A percentile compares a stretch with the other conserved stretches of the same genome.
phyloP scores from a whole-genome alignment of 2,329 filamentous ascomycete species.

The Penicillium occitanis region DNA sequence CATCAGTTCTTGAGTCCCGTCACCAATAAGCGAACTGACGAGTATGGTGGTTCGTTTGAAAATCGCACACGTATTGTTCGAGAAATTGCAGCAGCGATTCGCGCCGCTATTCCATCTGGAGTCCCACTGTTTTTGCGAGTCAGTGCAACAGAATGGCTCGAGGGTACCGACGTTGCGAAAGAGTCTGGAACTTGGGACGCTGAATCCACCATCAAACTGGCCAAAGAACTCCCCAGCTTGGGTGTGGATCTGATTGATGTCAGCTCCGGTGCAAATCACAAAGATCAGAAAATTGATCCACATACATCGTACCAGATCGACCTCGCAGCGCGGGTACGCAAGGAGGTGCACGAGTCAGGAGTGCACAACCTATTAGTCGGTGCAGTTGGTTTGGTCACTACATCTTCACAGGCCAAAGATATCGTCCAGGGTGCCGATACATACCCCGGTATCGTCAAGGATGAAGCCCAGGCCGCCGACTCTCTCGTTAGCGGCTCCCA shows the following conservation, averaged over 20 bases:
- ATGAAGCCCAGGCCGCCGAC: conserved; percentile 30
- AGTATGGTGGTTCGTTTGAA: conserved; percentile 52
- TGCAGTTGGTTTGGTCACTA: conserved; percentile 55
- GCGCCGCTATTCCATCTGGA: conserved; percentile 59
- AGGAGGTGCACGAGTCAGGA: conserved; percentile 39
- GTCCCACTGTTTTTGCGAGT: conserved; percentile 73
- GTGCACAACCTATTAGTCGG: conserved; percentile 47
- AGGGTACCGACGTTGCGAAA: conserved; percentile 41
- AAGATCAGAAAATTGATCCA: conserved; percentile 45
- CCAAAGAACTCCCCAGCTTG: conserved; percentile 41
- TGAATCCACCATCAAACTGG: conserved; percentile 40
- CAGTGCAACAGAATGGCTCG: conserved; percentile 71
- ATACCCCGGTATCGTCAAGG: neutral
- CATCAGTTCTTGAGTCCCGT: conserved; percentile 68
- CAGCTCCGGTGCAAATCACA: conserved; percentile 48
- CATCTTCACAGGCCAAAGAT: conserved; percentile 2
- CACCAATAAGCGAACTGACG: conserved; percentile 64
- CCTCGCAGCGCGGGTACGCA: conserved; percentile 46
- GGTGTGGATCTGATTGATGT: conserved; percentile 50
- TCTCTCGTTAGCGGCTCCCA: conserved; percentile 29
- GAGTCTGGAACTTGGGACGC: conserved; percentile 39
- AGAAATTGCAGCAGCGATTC: conserved; percentile 50
- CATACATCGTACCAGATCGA: conserved; percentile 42
- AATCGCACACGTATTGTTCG: conserved; percentile 67
- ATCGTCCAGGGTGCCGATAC: conserved; percentile 10